Base-by-base conservation (phyloP, 2,329 filamentous ascomycete species). In the Sarocladium brachiariae region DNA sequence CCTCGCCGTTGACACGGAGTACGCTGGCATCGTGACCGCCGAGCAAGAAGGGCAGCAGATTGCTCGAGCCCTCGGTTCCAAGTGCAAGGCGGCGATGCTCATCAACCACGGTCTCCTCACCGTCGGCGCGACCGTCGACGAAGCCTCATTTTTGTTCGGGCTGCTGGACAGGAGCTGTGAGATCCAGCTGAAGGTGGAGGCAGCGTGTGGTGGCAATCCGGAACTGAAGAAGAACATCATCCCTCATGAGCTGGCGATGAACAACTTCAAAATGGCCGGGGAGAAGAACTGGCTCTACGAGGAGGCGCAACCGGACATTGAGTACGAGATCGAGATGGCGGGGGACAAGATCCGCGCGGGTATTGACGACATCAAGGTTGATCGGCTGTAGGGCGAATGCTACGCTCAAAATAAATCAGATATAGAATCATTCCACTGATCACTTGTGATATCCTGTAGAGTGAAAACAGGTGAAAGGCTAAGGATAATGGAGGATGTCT, bases 81-180 rank as follows among this genome's bases (percentile, higher is more conserved):
- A 70, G 1, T 77, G 78, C 56, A 85, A 76, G 62, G 84, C 75
- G 1, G 73, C 80, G 55, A 81, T 89, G 43, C 67, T 89, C 48
- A 72, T 83, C 56, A 89, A 89, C 62, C 86, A 89, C 65, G 86
- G 86, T 0, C 67, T 90, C 31, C 65, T 89, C 48, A 87, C 83
- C 0, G 84, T 87, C 0, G 86, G 86, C 3, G 59, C 65, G 6
- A 89, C 86, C 0, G 85, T 89, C 2, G 86, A 89, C 60, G 86
- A 89, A 65, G 86, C 86, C 1, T 81, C 81, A 0, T 89, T 83
- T 63, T 64, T 88, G 49, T 86, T 87, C 61, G 81, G 79, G 0
- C 67, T 85, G 39, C 73, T 88, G 63, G 86, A 89, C 64, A 74
- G 83, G 46, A 81, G 77, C 43, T 89, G 86, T 62, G 74, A 80